Conservation (phyloP, 805 yeast species). For the Schwanniomyces pseudopolymorphus region DNA sequence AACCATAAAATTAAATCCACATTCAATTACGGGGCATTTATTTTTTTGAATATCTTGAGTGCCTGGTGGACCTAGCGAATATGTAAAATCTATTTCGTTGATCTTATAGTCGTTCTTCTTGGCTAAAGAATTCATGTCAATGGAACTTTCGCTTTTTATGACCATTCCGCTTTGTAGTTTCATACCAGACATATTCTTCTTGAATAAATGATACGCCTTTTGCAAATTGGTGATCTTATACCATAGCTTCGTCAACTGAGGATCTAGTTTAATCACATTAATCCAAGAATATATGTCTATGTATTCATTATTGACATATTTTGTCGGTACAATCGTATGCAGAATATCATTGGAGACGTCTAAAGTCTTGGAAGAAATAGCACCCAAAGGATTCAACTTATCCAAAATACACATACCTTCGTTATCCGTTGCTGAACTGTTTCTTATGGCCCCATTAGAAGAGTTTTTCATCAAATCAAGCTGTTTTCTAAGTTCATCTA, state of each 20-base stretch:
- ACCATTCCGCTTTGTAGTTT: background rate
- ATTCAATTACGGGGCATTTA: constrained; percentile 41
- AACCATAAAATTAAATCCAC: constrained; percentile 37
- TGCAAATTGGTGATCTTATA: constrained; percentile 39
- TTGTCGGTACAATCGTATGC: constrained; percentile 7
- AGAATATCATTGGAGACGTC: constrained; percentile 16
- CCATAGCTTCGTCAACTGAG: constrained; percentile 42
- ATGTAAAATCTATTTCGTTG: constrained; percentile 27
- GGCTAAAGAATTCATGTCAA: background rate
- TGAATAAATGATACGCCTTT: constrained; percentile 38
- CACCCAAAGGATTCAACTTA: constrained; percentile 18
- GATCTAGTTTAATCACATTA: constrained; percentile 37
- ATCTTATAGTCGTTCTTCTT: constrained; percentile 13
- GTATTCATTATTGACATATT: constrained; percentile 5
- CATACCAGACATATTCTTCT: constrained; percentile 17
- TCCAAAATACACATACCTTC: constrained; percentile 16
- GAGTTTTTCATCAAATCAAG: constrained; percentile 18
- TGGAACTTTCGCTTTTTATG: constrained; percentile 1
- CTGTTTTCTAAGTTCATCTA: constrained; percentile 31
- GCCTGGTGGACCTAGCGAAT: constrained; percentile 8
- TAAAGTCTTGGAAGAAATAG: constrained; percentile 8
- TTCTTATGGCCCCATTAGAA: background rate
- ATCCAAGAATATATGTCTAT: constrained; percentile 38
- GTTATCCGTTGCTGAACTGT: background rate
- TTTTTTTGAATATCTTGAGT: background rate